Evolutionary conservation across 768 basidiomycete genomes (phyloP).

Genomic region (Boletus fagicola): DNA sequence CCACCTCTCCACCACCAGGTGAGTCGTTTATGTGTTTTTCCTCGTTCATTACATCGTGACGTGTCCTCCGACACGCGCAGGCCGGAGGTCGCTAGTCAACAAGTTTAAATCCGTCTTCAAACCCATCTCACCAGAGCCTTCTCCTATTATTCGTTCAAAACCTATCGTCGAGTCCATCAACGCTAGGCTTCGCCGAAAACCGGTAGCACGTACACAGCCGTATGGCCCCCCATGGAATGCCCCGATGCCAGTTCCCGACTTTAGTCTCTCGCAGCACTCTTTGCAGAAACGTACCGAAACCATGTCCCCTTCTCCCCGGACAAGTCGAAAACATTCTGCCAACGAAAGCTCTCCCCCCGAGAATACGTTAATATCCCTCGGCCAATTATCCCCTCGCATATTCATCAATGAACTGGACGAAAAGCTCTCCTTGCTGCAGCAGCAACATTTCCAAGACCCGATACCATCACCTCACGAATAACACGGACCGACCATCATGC

Average conservation of each 20-base stretch:
- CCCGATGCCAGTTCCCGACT: slow-evolving; percentile 24
- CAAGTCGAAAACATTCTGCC: not conserved
- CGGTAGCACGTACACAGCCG: slow-evolving; percentile 36
- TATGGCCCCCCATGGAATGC: slow-evolving; percentile 39
- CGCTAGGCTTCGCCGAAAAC: slow-evolving; percentile 23
- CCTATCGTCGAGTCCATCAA: slow-evolving; percentile 13
- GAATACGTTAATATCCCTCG: not conserved
- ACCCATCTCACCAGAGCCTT: slow-evolving; percentile 8
- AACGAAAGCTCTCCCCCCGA: not conserved
- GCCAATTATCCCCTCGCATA: slow-evolving; percentile 17
- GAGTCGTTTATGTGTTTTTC: not conserved
- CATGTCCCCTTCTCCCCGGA: not conserved
- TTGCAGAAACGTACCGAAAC: not conserved
- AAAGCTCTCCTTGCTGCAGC: slow-evolving; percentile 19
- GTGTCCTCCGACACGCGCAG: not conserved
- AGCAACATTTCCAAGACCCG: slow-evolving; percentile 4
- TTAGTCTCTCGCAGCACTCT: not conserved
- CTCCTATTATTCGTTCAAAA: slow-evolving; percentile 3
- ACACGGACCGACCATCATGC: not conserved
- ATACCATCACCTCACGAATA: slow-evolving; percentile 1
- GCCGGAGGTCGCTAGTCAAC: slow-evolving; percentile 10
- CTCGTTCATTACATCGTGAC: not conserved
- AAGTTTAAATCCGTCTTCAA: slow-evolving; percentile 29
- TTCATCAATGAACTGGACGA: slow-evolving; percentile 22
- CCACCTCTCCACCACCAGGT: slow-evolving; percentile 1